Evolutionary conservation across 2,329 filamentous ascomycete genomes (phyloP), one percentile per base, ranked within the genome.

Genomic region (Amauroascus niger): DNA sequence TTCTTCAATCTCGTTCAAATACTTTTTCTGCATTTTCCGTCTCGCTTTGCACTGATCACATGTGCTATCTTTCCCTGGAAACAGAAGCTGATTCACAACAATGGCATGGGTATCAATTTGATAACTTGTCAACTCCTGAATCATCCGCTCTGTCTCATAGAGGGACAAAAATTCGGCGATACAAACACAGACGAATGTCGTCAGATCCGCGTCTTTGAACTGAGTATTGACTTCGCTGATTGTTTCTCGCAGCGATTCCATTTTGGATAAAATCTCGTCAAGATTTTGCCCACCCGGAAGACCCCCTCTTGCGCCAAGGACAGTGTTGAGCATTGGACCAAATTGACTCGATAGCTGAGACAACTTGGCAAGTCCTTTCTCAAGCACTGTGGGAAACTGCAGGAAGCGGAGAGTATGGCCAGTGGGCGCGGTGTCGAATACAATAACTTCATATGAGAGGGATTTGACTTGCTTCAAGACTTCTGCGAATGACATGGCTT

Each of bases 141-240:
- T 97, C 93, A 98, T 97, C 64, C 93, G 87, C 77, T 98, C 93
- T 58, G 93, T 98, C 79, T 98, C 93, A 75, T 98, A 98, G 50
- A 98, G 79, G 35, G 85, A 90, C 63, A 98, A 72, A 75, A 98
- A 98, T 73, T 98, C 93, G 51, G 93, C 88, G 69, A 98, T 98
- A 71, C 93, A 95, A 57, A 98, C 93, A 69, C 93, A 97, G 52
- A 98, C 89, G 66, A 98, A 98, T 0, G 93, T 98, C 20, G 90
- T 96, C 64, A 96, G 81, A 61, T 89, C 86, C 54, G 93, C 84
- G 67, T 98, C 87, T 78, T 98, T 96, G 81, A 98, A 98, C 72
- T 98, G 93, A 48, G 87, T 81, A 75, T 98, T 98, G 65, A 98
- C 93, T 70, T 98, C 93, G 62, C 81, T 78, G 63, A 98, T 98